Conservation (phyloP, 2,329 filamentous ascomycete genomes). For the Remersonia thermophila region DNA sequence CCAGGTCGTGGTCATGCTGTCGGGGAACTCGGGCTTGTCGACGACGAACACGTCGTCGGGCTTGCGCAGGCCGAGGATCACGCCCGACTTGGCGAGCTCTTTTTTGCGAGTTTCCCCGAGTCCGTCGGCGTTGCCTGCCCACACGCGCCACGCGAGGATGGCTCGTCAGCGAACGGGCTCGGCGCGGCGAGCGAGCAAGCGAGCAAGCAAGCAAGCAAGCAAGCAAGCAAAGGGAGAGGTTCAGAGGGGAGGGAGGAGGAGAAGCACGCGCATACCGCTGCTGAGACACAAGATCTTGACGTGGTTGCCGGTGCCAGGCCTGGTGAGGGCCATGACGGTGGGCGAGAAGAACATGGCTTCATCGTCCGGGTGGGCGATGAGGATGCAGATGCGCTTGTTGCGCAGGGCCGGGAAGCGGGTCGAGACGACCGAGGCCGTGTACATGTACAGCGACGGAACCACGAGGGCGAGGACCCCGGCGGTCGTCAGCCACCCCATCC, state of each 20-base stretch:
- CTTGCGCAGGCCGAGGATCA: conserved; percentile 59
- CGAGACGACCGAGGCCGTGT: conserved; percentile 34
- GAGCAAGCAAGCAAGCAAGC: too few species aligned
- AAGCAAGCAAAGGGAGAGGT: too few species aligned
- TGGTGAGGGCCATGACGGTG: conserved; percentile 70
- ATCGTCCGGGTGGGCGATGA: conserved; percentile 96
- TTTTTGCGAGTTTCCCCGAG: conserved; percentile 71
- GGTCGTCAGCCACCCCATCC: conserved; percentile 19
- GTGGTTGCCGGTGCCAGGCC: conserved; percentile 71
- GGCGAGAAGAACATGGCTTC: conserved; percentile 99
- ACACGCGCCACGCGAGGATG: not conserved
- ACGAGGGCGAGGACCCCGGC: conserved; percentile 28
- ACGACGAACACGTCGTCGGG: conserved; percentile 77
- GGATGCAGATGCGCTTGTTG: conserved; percentile 77
- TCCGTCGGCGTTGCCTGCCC: conserved; percentile 67
- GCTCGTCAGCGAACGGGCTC: conserved; percentile 2
- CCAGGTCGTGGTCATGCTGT: conserved; percentile 79
- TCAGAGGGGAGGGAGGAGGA: conserved; percentile 1
- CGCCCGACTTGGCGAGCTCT: conserved; percentile 71
- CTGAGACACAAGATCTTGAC: conserved; percentile 90
- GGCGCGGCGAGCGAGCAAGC: too few species aligned
- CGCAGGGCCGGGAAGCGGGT: conserved; percentile 52
- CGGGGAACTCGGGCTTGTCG: conserved; percentile 71
- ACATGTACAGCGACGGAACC: conserved; percentile 39
- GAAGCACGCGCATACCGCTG: conserved; percentile 43